Conservation (phyloP, 78 protist genomes). For the Fonticula alba region DNA sequence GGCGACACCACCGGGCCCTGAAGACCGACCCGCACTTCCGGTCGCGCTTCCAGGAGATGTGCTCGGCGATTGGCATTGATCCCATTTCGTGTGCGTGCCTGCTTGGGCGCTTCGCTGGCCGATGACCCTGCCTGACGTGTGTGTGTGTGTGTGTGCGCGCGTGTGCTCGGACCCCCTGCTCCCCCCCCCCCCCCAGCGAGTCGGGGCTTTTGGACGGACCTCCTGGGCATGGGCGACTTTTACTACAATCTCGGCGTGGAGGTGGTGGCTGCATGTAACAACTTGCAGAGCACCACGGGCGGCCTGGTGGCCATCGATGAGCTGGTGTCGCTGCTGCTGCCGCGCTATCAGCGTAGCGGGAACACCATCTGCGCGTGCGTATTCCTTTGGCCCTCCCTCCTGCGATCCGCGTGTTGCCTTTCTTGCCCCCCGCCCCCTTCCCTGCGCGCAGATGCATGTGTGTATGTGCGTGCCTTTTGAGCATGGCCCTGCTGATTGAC, state of each 20-base stretch:
- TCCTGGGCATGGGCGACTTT: conserved; percentile 86
- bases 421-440: background rate
- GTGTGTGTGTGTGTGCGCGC: too few species aligned
- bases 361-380: conserved; percentile 21
- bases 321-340: conserved; percentile 20
- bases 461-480: background rate
- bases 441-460: background rate
- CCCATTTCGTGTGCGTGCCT: conserved; percentile 52
- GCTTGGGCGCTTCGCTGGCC: too few species aligned
- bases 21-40: conserved; percentile 67
- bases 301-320: conserved; percentile 56
- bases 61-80: conserved; percentile 74
- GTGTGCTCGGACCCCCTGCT: too few species aligned
- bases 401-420: too few species aligned
- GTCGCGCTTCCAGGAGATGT: conserved; percentile 60
- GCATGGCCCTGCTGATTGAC: background rate
- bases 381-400: too few species aligned
- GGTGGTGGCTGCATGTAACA: conserved; percentile 59
- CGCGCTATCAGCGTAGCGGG: conserved; percentile 19
- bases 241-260: conserved; percentile 83
- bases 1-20: conserved; percentile 50
- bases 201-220: conserved; percentile 81
- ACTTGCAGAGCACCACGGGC: conserved; percentile 55
- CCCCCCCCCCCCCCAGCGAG: conserved; percentile 19
- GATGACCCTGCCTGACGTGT: too few species aligned